Percentiles rank a stretch among this genome's conserved stretches.
phyloP scores from a whole-genome alignment of 257 asterid genomes.

The Scutellaria barbata region DNA sequence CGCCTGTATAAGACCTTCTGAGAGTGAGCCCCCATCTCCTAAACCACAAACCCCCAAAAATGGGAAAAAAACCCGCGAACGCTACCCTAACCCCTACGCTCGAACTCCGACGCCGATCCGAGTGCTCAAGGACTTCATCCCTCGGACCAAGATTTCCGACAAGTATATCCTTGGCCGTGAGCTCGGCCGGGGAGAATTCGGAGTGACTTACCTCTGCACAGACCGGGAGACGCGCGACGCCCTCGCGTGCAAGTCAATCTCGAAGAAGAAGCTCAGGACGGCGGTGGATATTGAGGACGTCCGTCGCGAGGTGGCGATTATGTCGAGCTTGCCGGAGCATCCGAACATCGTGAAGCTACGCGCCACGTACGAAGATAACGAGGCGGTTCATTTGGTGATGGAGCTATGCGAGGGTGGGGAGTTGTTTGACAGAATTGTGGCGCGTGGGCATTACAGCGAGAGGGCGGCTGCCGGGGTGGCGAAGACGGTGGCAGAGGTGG shows the following conservation, averaged over 20 bases:
- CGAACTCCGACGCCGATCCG: conserved; percentile 64
- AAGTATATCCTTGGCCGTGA: conserved; percentile 88
- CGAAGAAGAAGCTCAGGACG: conserved; percentile 87
- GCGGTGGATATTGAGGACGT: conserved; percentile 91
- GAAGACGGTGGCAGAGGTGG: conserved; percentile 83
- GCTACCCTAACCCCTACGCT: conserved; percentile 69
- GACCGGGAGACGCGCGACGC: conserved; percentile 79
- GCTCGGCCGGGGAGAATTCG: conserved; percentile 95
- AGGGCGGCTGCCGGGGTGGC: conserved; percentile 83
- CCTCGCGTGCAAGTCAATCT: conserved; percentile 92
- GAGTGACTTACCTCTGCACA: conserved; percentile 89
- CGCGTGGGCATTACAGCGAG: conserved; percentile 96
- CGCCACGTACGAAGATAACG: conserved; percentile 91
- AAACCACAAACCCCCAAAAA: conserved; percentile 39
- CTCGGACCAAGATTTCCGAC: conserved; percentile 66
- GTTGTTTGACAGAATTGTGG: conserved; percentile 85
- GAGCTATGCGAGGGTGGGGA: conserved; percentile 97
- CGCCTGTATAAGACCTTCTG: conserved; percentile 67
- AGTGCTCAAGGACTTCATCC: conserved; percentile 71
- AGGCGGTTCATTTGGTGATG: conserved; percentile 93
- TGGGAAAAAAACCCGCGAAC: conserved; percentile 44
- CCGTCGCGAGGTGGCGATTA: conserved; percentile 89
- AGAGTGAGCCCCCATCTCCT: conserved; percentile 33
- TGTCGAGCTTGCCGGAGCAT: conserved; percentile 89
- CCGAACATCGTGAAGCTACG: conserved; percentile 74